Evolutionary conservation across 306 rosid species (phyloP), one percentile per base, ranked within the genome.

Genomic region (Cicer yamashitae): DNA sequence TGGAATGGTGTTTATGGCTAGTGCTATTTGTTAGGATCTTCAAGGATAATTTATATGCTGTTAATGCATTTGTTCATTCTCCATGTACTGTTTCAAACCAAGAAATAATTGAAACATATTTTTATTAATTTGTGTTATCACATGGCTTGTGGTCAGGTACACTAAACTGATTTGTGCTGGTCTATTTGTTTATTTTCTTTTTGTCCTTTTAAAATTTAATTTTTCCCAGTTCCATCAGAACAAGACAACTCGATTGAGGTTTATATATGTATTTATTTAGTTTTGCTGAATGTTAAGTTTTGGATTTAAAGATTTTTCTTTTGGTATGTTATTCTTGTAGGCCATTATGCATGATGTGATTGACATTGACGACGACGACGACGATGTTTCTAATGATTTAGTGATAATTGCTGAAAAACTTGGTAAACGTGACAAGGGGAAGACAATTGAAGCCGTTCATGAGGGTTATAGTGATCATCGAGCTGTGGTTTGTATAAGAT

Each of bases 341-440:
- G 81, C 68, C 67, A 64, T 74, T 82, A 15, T 73, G 65, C 64
- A 71, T 15, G 89, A 91, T 25, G 89, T 91, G 80, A 91, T 94
- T 79, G 91, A 91, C 70, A 48, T 91, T 76, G 96, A 85, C 40
- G 30, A 83, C 5, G 91, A 86, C 40, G 94, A 77, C 39, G 94
- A 81, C 74, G 75, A 78, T 48, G 83, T 71, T 12, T 76, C 79
- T 66, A 81, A 75, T 11, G 88, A 75, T 59, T 79, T 86, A 75
- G 59, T 86, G 84, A 66, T 83, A 50, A 77, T 87, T 70, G 87
- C 82, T 8, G 90, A 90, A 47, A 79, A 56, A 22, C 67, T 81
- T 83, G 69, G 73, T 70, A 67, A 48, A 62, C 78, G 57, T 71
- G 76, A 53, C 57, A 91, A 91, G 72, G 96, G 90, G 64, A 91